Conservation (phyloP, 352 stramenopile genomes). For the Pythium apleroticum region DNA sequence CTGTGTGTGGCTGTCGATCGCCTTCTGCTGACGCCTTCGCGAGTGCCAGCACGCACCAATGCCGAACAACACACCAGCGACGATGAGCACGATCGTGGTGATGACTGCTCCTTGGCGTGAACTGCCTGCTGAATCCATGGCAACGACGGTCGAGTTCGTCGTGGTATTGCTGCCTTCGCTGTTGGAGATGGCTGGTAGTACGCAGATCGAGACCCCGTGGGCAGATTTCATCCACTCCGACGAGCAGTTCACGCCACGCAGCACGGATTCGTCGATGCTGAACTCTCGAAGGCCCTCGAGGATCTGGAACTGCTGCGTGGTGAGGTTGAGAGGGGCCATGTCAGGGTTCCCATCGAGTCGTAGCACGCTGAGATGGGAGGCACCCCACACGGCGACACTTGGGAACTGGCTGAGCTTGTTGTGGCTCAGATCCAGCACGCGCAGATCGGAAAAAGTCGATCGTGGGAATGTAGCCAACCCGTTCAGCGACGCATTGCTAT, state of each 20-base stretch:
- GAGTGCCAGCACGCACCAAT: background rate
- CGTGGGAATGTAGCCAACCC: background rate
- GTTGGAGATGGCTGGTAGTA: background rate
- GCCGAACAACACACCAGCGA: constrained; percentile 8
- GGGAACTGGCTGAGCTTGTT: constrained; percentile 20
- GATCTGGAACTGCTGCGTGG: constrained; percentile 3
- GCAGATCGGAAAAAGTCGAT: background rate
- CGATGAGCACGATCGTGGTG: constrained; percentile 4
- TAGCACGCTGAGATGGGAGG: constrained; percentile 1
- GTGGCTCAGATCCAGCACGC: constrained; percentile 6
- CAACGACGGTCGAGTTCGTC: background rate
- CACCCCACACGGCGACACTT: background rate
- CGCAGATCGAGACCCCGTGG: constrained; percentile 7
- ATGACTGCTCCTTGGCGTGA: constrained; percentile 5
- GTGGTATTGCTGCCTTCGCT: background rate
- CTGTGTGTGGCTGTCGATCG: constrained; percentile 3
- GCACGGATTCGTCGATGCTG: background rate
- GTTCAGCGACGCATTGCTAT: constrained; percentile 9
- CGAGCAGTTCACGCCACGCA: background rate
- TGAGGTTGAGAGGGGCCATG: constrained; percentile 13
- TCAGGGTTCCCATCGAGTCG: constrained; percentile 4
- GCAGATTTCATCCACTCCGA: background rate
- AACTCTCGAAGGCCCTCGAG: constrained; percentile 3
- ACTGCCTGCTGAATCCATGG: background rate
- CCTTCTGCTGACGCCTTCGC: background rate